Conservation (phyloP, 805 yeast species). For the Cyberlindnera euphorbiae region DNA sequence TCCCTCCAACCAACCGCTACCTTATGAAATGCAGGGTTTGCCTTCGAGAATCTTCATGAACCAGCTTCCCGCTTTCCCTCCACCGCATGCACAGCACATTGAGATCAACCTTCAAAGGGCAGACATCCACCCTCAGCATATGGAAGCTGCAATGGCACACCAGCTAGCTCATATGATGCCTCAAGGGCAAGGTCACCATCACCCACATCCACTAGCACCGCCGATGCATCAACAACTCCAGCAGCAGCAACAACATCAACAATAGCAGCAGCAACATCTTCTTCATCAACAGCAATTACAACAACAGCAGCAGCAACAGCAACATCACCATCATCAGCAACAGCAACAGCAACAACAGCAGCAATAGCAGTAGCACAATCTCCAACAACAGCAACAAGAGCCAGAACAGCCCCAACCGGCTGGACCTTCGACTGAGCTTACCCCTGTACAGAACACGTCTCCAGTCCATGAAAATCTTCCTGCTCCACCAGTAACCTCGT, state of each 20-base stretch:
- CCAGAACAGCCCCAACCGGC: too few relatives aligned
- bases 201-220: too few relatives aligned
- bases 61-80: slow-evolving; percentile 10
- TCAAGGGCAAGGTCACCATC: not conserved
- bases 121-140: slow-evolving; percentile 8
- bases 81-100: slow-evolving; percentile 13
- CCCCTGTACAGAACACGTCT: too few relatives aligned
- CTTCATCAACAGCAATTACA: not conserved
- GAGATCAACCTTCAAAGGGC: slow-evolving; percentile 18
- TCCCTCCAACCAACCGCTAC: slow-evolving; percentile 10
- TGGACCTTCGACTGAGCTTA: too few relatives aligned
- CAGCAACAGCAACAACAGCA: not conserved
- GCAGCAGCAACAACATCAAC: slow-evolving; percentile 1
- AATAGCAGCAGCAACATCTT: not conserved
- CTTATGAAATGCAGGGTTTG: slow-evolving; percentile 20
- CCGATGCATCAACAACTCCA: too few relatives aligned
- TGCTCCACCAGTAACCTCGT: too few relatives aligned
- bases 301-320: slow-evolving; percentile 1
- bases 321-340: slow-evolving; percentile 1
- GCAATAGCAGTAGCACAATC: not conserved
- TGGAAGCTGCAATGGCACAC: too few relatives aligned
- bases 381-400: not conserved
- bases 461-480: too few relatives aligned
- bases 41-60: slow-evolving; percentile 21
- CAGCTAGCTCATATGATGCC: too few relatives aligned